Evolutionary conservation across 208 protist species (phyloP), one percentile per base, ranked within the genome.

Genomic region (Acanthamoeba quina): DNA sequence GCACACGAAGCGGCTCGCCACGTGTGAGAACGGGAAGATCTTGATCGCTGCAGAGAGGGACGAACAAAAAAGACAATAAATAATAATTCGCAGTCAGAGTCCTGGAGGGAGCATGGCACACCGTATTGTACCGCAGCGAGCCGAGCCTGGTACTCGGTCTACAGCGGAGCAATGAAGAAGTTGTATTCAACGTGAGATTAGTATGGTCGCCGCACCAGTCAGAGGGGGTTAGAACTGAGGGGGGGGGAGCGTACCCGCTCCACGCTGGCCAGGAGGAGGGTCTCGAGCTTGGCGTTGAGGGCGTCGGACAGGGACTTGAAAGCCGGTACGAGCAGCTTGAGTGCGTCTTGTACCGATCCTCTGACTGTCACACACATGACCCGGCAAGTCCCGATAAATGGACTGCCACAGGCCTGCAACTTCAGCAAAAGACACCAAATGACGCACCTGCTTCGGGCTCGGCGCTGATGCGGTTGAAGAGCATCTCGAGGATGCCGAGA

Each of bases 1-100:
- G 41, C 72, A 78, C 7, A 94, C 72, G 34, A 94, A 94, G 47
- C 90, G 90, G 60, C 49, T 49, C 17, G 49, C 60, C 6, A 94
- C 54, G 68, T 94, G 90, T 31, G 64, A 85, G 70, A 94, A 94
- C 34, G 90, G 90, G 68, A 94, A 94, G 19, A 94, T 34, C 72
- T 83, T 94, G 31, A 85, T 94, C 37, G 90, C 90, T 85, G 54
- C 4, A 24, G 70, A 54, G 5, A 44, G 10, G 29, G 10, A 29
- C 6, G 52, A 29, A 47, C 7, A 82, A 34, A 82, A 7, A 37
- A 26, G 13, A 3, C 21, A 56, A 26, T 54, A 29, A 44, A 5
- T 21, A 31, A 82, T 31, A 88, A n/a, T n/a, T n/a, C n/a, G n/a
- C n/a, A n/a, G n/a, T n/a, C n/a, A n/a, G n/a, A n/a, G n/a, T n/a